Conservation (phyloP, 208 protist species). For the Plasmodiophora brassicae region DNA sequence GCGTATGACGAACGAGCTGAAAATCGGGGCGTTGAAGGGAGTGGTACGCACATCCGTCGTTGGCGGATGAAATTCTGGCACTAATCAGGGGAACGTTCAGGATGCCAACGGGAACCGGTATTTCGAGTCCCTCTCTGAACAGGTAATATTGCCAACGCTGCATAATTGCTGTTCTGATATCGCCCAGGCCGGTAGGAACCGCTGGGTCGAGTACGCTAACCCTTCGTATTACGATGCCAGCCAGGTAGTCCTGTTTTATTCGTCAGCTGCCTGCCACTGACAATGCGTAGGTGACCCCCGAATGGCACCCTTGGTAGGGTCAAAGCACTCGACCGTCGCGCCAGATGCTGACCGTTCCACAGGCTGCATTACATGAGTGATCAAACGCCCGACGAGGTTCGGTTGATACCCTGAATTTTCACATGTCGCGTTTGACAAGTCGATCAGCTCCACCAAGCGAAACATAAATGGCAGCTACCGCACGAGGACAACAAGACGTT, state of each 20-base stretch:
- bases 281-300: background rate
- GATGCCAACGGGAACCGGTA: conserved; percentile 29
- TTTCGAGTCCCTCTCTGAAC: background rate
- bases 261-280: background rate
- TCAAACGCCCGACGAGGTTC: background rate
- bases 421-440: too few species aligned
- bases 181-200: background rate
- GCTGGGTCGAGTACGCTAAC: conserved; percentile 26
- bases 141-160: too few species aligned
- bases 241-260: background rate
- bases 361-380: conserved; percentile 24
- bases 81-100: too few species aligned
- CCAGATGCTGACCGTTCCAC: background rate
- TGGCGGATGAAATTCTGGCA: too few species aligned
- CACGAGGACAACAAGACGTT: conserved; percentile 25
- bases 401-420: too few species aligned
- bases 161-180: too few species aligned
- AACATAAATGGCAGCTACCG: background rate
- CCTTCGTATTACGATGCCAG: conserved; percentile 18
- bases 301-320: conserved; percentile 21
- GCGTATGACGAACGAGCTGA: conserved; percentile 14
- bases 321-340: background rate
- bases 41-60: too few species aligned
- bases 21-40: background rate
- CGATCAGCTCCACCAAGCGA: too few species aligned